Conservation (phyloP, 139 green algal genomes). For the Auxenochlorella pyrenoidosa region DNA sequence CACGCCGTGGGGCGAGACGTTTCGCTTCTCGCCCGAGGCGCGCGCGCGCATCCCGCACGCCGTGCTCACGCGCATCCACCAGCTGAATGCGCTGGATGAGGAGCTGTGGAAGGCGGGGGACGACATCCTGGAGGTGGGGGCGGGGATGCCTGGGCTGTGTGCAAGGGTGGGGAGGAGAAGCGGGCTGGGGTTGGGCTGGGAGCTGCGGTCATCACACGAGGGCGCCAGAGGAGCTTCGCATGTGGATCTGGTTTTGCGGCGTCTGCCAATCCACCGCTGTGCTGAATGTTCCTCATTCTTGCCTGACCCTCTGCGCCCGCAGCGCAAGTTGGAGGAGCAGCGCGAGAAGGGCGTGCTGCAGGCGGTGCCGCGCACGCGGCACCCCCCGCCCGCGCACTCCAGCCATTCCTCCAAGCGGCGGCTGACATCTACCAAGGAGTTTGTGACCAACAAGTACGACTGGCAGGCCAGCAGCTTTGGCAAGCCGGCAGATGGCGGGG, state of each 20-base stretch:
- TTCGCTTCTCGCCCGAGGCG: conserved; percentile 20
- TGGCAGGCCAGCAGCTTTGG: conserved; percentile 12
- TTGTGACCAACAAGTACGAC: background rate
- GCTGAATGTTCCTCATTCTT: background rate
- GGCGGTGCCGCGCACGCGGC: conserved; percentile 1
- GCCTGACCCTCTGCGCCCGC: background rate
- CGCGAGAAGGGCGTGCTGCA: conserved; percentile 16
- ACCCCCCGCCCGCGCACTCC: background rate
- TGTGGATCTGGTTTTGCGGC: too few relatives aligned
- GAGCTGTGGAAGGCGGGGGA: conserved; percentile 45
- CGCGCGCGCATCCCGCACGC: background rate
- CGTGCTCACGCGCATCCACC: conserved; percentile 36
- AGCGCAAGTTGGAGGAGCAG: conserved; percentile 34
- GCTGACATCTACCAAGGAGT: background rate
- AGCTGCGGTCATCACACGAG: background rate
- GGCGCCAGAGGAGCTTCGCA: too few relatives aligned
- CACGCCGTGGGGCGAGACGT: conserved; percentile 45
- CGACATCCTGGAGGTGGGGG: conserved; percentile 34
- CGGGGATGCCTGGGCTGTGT: background rate
- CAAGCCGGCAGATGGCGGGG: background rate
- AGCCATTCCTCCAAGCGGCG: background rate
- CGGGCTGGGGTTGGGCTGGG: too few relatives aligned
- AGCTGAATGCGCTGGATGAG: conserved; percentile 49
- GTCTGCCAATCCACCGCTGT: background rate
- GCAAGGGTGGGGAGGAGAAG: background rate